Base-by-base conservation (phyloP, 306 rosid genomes). In the Astragalus membranaceus region DNA sequence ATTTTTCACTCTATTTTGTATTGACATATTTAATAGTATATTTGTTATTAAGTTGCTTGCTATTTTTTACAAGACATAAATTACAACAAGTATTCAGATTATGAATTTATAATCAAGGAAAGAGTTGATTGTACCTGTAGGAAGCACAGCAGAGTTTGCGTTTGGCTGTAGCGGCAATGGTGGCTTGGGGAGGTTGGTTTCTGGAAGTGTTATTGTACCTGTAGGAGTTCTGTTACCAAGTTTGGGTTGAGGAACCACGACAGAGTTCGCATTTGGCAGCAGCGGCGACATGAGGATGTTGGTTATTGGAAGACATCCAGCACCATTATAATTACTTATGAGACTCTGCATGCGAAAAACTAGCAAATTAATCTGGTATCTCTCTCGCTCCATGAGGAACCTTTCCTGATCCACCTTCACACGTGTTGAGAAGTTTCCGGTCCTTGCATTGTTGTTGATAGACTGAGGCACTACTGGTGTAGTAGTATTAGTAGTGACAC, bases 321-420 rank as follows among this genome's bases (percentile, higher is more conserved):
- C 63, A 46, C 78, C 80, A 68, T 75, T 90, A 62, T 80, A 93
- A 67, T 70, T 64, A 48, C 49, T 76, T 85, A 90, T 82, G 7
- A 76, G 88, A 30, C 60, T 77, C 29, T 90, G 96, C 87, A 90
- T 75, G 1, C 87, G 89, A 60, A 85, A 85, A 61, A 88, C 44
- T 6, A 92, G 82, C 71, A 75, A 75, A 65, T 90, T 86, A 10
- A 90, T 76, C 51, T 88, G 72, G 44, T 33, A 62, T 64, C 82
- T 90, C 80, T 93, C 98, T 70, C 84, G 89, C 39, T 86, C 92
- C 73, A 92, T 43, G 4, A 78, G 74, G 0, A 69, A 73, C 68
- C 67, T 79, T 76, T 90, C 91, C 4, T 84, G 93, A 63, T 93
- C 92, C 30, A 3, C 30, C 0, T 2, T 23, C 26, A 23, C 26